These are phyloP conservation scores for Anthracocystis panici-leucophaei DNA, from an alignment of 1,284 basidiomycete species.

Conservation along the genomic window DNA sequence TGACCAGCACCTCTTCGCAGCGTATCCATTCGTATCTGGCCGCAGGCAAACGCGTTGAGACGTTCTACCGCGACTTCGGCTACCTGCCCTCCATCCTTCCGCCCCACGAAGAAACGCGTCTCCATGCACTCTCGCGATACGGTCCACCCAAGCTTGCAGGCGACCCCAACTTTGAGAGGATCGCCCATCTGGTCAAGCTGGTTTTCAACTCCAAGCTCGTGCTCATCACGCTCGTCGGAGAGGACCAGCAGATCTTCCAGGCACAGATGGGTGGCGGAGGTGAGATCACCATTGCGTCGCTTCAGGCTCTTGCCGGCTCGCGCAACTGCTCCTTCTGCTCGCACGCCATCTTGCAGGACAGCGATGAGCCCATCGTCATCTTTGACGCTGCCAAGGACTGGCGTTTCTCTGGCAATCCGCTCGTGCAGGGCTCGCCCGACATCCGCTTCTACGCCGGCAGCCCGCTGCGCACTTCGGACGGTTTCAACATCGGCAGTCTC, in stretches of 20 bases:
- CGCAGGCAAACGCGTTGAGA: constrained; percentile 56
- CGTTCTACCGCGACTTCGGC: constrained; percentile 59
- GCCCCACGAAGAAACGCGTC: constrained; percentile 57
- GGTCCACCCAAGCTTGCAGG: constrained; percentile 72
- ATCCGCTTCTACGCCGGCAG: constrained; percentile 92
- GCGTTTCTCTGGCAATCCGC: constrained; percentile 86
- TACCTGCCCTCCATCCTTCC: constrained; percentile 63
- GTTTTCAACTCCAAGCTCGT: constrained; percentile 92
- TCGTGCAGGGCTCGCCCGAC: constrained; percentile 77
- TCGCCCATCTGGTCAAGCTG: constrained; percentile 86
- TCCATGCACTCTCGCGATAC: constrained; percentile 59
- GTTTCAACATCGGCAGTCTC: constrained; percentile 88
- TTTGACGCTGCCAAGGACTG: constrained; percentile 85
- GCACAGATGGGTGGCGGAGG: constrained; percentile 76
- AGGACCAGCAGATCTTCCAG: constrained; percentile 87
- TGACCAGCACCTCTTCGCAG: constrained; percentile 32
- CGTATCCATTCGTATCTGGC: constrained; percentile 54
- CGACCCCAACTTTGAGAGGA: constrained; percentile 91
- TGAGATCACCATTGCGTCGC: constrained; percentile 33
- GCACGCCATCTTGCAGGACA: constrained; percentile 85
- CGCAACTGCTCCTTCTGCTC: constrained; percentile 82
- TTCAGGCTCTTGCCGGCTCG: constrained; percentile 70
- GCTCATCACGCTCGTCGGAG: constrained; percentile 83
- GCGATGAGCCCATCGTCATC: constrained; percentile 87
- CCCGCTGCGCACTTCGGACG: constrained; percentile 87